These are phyloP conservation scores for Noccaea bulbosa DNA, from an alignment of 345 rosid genomes.

Conservation along the genomic window DNA sequence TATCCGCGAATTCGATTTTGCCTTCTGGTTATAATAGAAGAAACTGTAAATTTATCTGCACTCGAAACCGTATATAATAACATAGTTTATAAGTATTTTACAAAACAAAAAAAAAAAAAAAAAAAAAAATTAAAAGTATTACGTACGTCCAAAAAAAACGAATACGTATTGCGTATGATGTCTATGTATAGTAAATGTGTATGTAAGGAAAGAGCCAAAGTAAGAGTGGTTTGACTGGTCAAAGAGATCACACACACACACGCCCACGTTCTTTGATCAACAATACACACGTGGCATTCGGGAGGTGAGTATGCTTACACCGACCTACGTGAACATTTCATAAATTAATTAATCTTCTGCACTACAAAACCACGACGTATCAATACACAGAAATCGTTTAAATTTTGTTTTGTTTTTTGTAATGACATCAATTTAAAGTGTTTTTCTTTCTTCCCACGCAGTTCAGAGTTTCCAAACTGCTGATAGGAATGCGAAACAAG, in stretches of 20 bases:
- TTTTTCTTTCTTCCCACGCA: too few species aligned
- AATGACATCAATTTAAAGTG: too few species aligned
- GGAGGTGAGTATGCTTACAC: conserved; percentile 28
- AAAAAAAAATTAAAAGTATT: too few species aligned
- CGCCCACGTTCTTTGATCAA: conserved; percentile 37
- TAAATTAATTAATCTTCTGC: conserved; percentile 12
- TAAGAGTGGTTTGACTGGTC: conserved; percentile 39
- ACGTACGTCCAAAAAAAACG: too few species aligned
- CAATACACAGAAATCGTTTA: background rate
- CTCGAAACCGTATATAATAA: too few species aligned
- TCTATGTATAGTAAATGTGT: conserved; percentile 16
- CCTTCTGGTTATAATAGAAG: background rate
- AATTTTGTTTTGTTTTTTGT: too few species aligned
- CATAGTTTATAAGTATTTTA: too few species aligned
- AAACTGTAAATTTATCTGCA: background rate
- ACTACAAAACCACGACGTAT: conserved; percentile 19
- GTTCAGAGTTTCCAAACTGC: too few species aligned
- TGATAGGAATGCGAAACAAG: too few species aligned
- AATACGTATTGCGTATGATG: conserved; percentile 1
- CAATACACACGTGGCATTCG: conserved; percentile 42
- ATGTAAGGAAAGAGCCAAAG: conserved; percentile 27
- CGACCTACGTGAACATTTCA: conserved; percentile 29
- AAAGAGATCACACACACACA: conserved; percentile 27
- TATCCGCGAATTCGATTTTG: background rate
- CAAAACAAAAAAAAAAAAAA: too few species aligned